Conservation (phyloP, 139 green algal species). For the Yamagishiella unicocca region DNA sequence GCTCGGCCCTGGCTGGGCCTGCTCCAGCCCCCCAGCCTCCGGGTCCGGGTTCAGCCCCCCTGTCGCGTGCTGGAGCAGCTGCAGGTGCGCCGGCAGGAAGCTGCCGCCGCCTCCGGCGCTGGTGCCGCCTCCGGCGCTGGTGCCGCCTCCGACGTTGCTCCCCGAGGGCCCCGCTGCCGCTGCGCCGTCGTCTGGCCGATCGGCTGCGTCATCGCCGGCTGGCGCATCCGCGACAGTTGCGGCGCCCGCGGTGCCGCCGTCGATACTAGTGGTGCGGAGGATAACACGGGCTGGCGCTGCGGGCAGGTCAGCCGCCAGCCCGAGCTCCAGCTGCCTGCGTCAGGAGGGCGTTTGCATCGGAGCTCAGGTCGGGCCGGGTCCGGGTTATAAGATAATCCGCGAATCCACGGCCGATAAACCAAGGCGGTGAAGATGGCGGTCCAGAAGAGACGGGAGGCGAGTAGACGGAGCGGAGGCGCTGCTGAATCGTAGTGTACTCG, state of each 20-base stretch:
- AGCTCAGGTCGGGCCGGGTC: too few relatives aligned
- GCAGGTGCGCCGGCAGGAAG: not conserved
- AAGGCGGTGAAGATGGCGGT: too few relatives aligned
- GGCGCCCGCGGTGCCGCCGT: not conserved
- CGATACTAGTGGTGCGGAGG: not conserved
- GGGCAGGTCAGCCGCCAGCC: not conserved
- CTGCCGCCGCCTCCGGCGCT: not conserved
- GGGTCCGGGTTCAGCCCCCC: not conserved
- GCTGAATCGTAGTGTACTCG: too few relatives aligned
- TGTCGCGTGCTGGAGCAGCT: not conserved
- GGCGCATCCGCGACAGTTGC: not conserved
- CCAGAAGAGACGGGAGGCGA: too few relatives aligned
- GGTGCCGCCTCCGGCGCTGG: too few relatives aligned
- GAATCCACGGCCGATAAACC: too few relatives aligned
- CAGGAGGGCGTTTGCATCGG: too few relatives aligned
- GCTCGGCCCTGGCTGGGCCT: not conserved
- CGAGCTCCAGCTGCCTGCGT: slow-evolving; percentile 9
- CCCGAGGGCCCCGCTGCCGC: too few relatives aligned
- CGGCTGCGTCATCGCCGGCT: not conserved
- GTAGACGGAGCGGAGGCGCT: too few relatives aligned
- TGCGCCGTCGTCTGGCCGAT: not conserved
- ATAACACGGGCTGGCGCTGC: not conserved
- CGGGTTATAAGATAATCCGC: too few relatives aligned
- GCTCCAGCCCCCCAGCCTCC: not conserved
- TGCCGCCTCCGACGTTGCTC: too few relatives aligned